These are phyloP conservation scores for Tricholoma bakamatsutake DNA, from an alignment of 768 basidiomycete species.

Conservation along the genomic window DNA sequence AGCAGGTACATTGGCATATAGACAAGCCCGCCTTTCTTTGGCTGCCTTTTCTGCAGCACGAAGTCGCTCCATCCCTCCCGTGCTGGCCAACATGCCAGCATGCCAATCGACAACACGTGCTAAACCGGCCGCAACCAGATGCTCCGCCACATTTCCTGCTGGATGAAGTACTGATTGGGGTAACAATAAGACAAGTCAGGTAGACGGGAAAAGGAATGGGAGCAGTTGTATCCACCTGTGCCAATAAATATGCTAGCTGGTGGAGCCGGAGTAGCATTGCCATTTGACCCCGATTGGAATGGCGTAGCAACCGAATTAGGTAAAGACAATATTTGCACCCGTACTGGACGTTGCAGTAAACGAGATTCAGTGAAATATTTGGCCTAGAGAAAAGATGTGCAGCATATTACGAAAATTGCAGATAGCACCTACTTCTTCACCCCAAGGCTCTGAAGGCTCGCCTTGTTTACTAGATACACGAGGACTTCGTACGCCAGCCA, in stretches of 20 bases:
- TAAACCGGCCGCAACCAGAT: slow-evolving; percentile 76
- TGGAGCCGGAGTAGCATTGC: slow-evolving; percentile 40
- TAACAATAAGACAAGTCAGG: slow-evolving; percentile 1
- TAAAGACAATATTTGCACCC: slow-evolving; percentile 72
- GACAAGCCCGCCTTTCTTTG: slow-evolving; percentile 63
- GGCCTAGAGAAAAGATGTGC: slow-evolving; percentile 44
- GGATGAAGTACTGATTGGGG: slow-evolving; percentile 68
- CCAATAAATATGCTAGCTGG: slow-evolving; percentile 89
- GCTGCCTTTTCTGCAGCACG: slow-evolving; percentile 78
- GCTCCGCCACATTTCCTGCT: slow-evolving; percentile 90
- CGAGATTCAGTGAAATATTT: slow-evolving; percentile 91
- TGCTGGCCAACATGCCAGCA: slow-evolving; percentile 83
- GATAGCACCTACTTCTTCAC: slow-evolving; percentile 68
- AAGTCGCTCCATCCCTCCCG: slow-evolving; percentile 83
- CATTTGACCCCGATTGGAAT: slow-evolving; percentile 56
- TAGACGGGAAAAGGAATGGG: not conserved
- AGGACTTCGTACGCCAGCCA: slow-evolving; percentile 77
- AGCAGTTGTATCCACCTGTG: slow-evolving; percentile 42
- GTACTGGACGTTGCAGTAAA: slow-evolving; percentile 74
- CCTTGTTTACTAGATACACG: slow-evolving; percentile 66
- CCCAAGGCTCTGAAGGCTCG: slow-evolving; percentile 76
- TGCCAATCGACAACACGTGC: slow-evolving; percentile 97
- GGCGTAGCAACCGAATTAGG: slow-evolving; percentile 76
- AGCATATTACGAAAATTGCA: slow-evolving; percentile 4
- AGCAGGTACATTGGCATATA: slow-evolving; percentile 57